Conservation (phyloP, 1,284 basidiomycete species). For the Puccinia brachypodii region DNA sequence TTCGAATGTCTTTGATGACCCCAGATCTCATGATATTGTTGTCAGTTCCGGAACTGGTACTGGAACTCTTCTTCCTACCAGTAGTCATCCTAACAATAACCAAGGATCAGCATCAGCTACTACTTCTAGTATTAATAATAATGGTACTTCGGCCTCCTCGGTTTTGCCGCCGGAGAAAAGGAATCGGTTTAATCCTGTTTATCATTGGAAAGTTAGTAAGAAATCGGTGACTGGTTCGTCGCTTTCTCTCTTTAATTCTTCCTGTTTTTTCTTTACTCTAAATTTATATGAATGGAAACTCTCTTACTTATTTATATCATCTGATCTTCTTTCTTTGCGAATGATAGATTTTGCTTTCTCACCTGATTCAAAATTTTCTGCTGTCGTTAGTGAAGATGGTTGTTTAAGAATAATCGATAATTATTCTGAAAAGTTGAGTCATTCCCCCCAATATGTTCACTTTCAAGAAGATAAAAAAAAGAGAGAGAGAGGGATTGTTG, state of each 20-base stretch:
- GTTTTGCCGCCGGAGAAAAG: slow-evolving; percentile 17
- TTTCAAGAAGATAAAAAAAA: not conserved
- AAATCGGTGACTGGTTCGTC: slow-evolving; percentile 34
- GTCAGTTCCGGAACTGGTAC: too few relatives aligned
- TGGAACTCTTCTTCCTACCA: too few relatives aligned
- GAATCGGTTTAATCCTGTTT: slow-evolving; percentile 33
- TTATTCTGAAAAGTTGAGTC: slow-evolving; percentile 70
- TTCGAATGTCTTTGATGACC: not conserved
- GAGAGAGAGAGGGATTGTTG: not conserved
- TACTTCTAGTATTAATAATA: too few relatives aligned
- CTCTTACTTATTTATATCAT: not conserved
- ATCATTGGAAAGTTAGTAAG: slow-evolving; percentile 34
- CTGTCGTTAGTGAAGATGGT: slow-evolving; percentile 82
- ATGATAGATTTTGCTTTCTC: slow-evolving; percentile 78
- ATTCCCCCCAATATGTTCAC: not conserved
- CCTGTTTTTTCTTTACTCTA: not conserved
- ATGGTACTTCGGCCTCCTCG: not conserved
- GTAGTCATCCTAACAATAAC: too few relatives aligned
- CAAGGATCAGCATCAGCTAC: too few relatives aligned
- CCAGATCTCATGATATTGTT: slow-evolving; percentile 6
- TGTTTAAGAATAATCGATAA: slow-evolving; percentile 82
- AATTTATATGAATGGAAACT: not conserved
- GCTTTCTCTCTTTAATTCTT: not conserved
- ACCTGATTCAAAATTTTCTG: slow-evolving; percentile 81
- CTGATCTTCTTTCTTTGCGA: not conserved